Evolutionary conservation across 2,329 filamentous ascomycete genomes (phyloP), one percentile per base, ranked within the genome.

Genomic region (Penicillium glabrum): DNA sequence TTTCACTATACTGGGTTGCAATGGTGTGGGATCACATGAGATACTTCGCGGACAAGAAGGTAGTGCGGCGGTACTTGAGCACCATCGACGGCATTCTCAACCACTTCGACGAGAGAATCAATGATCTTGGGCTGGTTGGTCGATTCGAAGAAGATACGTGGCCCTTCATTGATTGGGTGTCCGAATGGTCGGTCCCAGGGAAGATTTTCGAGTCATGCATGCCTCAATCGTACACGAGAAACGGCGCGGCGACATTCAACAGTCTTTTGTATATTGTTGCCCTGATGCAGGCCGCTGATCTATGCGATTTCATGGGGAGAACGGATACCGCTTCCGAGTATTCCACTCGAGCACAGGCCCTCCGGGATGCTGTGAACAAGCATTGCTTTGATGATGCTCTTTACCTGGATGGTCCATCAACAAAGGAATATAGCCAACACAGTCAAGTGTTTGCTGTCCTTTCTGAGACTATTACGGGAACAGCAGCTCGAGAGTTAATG

Each of bases 11-110:
- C 46, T 69, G 60, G 62, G 48, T 68, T 6, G 51, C 63, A 8
- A 69, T 69, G 64, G 52, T 69, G 0, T 55, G 58, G 35, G 67
- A 69, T 41, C 67, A 69, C 46, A 65, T 67, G 63, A 56, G 57
- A 2, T 61, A 63, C 47, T 68, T 67, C 26, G 65, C 62, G 0
- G 64, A 69, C 21, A 45, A 53, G 2, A 39, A 49, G 10, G 13
- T 59, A 8, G 51, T 52, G 13, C 49, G 51, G 2, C 37, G 35
- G 5, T 60, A 60, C 27, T 44, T 60, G 39, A 47, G 54, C 35
- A 60, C 58, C 2, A 46, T 60, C 14, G 58, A 60, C 19, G 54
- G 54, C 14, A 58, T 60, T n/a, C 54, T 60, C 11, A 47, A 58
- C 16, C 49, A 60, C 24, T 60, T 60, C 13, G 46, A 60, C 27